These are phyloP conservation scores for Stagonosporopsis cucurbitacearum DNA, from an alignment of 2,329 filamentous ascomycete species.

Conservation along the genomic window DNA sequence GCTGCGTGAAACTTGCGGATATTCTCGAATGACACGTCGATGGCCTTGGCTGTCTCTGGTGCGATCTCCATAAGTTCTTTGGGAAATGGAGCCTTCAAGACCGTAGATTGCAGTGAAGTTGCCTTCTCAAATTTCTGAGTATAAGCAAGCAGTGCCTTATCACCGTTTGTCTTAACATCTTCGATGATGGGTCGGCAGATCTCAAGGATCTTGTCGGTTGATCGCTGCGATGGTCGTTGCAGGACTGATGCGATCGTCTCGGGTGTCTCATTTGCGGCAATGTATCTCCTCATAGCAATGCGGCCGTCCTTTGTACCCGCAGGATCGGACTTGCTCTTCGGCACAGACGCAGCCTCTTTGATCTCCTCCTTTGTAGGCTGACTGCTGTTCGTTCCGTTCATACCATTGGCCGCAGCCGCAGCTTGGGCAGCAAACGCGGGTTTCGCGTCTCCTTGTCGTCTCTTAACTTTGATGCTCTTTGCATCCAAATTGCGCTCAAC, in stretches of 20 bases:
- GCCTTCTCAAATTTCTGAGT: slow-evolving; percentile 99
- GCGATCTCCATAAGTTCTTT: slow-evolving; percentile 83
- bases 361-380: slow-evolving; percentile 49
- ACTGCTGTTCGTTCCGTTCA: slow-evolving; percentile 25
- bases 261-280: slow-evolving; percentile 68
- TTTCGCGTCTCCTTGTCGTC: slow-evolving; percentile 92
- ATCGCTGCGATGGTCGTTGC: slow-evolving; percentile 90
- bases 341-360: slow-evolving; percentile 60
- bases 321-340: slow-evolving; percentile 60
- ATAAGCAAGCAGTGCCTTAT: slow-evolving; percentile 87
- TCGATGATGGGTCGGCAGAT: slow-evolving; percentile 93
- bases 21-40: slow-evolving; percentile 92
- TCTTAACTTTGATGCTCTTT: slow-evolving; percentile 94
- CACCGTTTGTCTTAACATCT: slow-evolving; percentile 81
- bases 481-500: slow-evolving; percentile 91
- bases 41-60: slow-evolving; percentile 85
- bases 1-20: slow-evolving; percentile 93
- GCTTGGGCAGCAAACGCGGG: slow-evolving; percentile 88
- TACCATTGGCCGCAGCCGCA: slow-evolving; percentile 21
- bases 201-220: slow-evolving; percentile 89
- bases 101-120: slow-evolving; percentile 85
- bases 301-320: slow-evolving; percentile 60
- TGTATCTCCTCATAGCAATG: slow-evolving; percentile 83
- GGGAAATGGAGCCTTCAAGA: slow-evolving; percentile 88
- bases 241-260: slow-evolving; percentile 75